Evolutionary conservation across 495 filamentous ascomycete genomes (phyloP).

Genomic region (Massariosphaeria phaeospora): DNA sequence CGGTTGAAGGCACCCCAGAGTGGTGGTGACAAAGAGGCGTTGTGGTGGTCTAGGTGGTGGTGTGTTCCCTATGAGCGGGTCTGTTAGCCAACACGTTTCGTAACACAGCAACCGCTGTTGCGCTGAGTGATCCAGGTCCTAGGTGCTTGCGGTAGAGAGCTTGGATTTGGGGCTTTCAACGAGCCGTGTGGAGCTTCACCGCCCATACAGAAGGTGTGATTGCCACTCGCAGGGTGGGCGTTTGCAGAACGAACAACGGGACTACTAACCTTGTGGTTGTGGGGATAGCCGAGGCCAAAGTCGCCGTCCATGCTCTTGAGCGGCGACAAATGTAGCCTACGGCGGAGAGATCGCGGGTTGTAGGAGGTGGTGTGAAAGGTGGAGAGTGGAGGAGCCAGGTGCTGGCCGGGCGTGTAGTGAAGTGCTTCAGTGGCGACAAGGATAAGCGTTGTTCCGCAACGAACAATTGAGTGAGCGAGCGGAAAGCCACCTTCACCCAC

Average conservation of each 20-base stretch:
- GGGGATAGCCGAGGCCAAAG: constrained; percentile 17
- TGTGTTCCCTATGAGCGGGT: constrained; percentile 18
- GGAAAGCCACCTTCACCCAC: no score
- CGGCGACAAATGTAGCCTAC: background rate
- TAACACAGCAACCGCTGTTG: background rate
- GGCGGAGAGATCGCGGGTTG: background rate
- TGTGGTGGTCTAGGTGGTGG: constrained; percentile 22
- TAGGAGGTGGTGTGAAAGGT: background rate
- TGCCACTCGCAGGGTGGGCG: no score
- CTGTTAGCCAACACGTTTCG: constrained; percentile 13
- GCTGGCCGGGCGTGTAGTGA: background rate
- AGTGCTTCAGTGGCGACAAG: background rate
- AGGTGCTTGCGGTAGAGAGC: no score
- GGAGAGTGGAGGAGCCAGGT: constrained; percentile 2
- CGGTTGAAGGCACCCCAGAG: constrained; percentile 14
- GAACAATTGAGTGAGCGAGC: background rate
- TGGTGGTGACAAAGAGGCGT: constrained; percentile 8
- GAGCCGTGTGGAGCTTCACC: no score
- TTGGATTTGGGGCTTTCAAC: no score
- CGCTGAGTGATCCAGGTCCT: no score
- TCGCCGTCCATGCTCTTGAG: constrained; percentile 29
- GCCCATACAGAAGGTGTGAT: no score
- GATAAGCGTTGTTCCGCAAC: background rate
- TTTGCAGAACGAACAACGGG: background rate
- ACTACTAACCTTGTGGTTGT: constrained; percentile 25